Base-by-base conservation (phyloP, 2,329 filamentous ascomycete species). In the Dothidotthia symphoricarpi region DNA sequence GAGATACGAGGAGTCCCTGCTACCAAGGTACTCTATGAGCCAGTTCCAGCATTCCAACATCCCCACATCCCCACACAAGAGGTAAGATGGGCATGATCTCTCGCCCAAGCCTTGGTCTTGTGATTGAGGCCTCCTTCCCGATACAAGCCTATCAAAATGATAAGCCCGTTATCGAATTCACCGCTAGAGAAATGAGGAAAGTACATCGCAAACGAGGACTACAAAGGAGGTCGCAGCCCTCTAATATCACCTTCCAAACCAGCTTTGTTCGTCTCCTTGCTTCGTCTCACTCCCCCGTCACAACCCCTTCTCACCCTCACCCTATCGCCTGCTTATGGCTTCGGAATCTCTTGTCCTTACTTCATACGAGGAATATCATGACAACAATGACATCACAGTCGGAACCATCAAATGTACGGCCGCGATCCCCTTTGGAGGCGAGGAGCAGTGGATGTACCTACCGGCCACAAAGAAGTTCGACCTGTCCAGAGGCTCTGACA, bases 381-480 rank as follows among this genome's bases (percentile, higher is more conserved):
- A 49, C 29, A 22, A 22, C 19, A 22, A 22, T 22, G 46, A 53
- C 36, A 45, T 51, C 16, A 51, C 53, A n/a, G 39, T 55, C 33
- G 53, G 55, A 15, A 60, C 51, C 6, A 62, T 62, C 37, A 63
- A 57, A 49, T 57, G 58, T 32, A 64, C 64, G n/a, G 66, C 67
- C 17, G 63, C 67, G 19, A 66, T 69, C 34, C 55, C 66, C 4
- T 70, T 70, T 37, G 66, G 67, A 39, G 66, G 68, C 42, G 63
- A 69, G 34, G 51, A 48, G 28, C 62, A 67, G 61, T 71, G 67
- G 67, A 61, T 65, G 47, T 71, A 68, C 46, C 58, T 64, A 31
- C 64, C 66, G 8, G 51, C 61, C 16, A 66, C 66, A 36, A 67
- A 61, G 35, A 67, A 66, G 40, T 70, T 71, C 59, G 68, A 71